Evolutionary conservation across 768 basidiomycete species (phyloP).

Genomic region (Mycena floridula): DNA sequence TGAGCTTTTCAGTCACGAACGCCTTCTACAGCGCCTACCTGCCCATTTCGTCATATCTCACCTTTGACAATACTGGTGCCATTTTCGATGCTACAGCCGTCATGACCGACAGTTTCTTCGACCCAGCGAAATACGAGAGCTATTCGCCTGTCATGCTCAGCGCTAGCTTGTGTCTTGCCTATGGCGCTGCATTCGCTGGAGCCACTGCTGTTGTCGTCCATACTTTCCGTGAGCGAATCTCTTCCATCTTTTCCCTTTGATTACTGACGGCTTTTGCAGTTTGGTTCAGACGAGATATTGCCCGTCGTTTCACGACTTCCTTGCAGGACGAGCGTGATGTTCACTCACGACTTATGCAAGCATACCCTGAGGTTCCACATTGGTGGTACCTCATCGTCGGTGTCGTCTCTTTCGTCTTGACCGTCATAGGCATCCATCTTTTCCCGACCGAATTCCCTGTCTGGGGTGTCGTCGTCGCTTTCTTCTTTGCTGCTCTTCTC

Average conservation of each 20-base stretch:
- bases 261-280: conserved; percentile 34
- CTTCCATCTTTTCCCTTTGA: conserved; percentile 2
- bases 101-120: conserved; percentile 59
- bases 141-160: conserved; percentile 82
- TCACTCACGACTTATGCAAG: conserved; percentile 78
- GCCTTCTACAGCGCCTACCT: conserved; percentile 61
- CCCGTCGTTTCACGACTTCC: conserved; percentile 59
- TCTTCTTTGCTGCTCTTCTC: conserved; percentile 43
- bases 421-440: conserved; percentile 63
- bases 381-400: conserved; percentile 71
- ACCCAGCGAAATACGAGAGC: conserved; percentile 56
- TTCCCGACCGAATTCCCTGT: conserved; percentile 75
- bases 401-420: conserved; percentile 46
- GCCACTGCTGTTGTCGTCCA: conserved; percentile 74
- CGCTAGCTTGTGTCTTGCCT: conserved; percentile 58
- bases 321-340: conserved; percentile 77
- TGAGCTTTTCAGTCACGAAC: conserved; percentile 52
- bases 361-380: conserved; percentile 68
- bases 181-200: conserved; percentile 69
- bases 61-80: conserved; percentile 73
- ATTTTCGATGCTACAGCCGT: conserved; percentile 57
- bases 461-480: conserved; percentile 61
- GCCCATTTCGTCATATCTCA: conserved; percentile 59
- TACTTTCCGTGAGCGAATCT: conserved; percentile 53
- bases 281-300: conserved; percentile 81